These are phyloP conservation scores for Calonectria pseudoturangicola DNA, from an alignment of 2,329 filamentous ascomycete genomes.

Conservation along the genomic window DNA sequence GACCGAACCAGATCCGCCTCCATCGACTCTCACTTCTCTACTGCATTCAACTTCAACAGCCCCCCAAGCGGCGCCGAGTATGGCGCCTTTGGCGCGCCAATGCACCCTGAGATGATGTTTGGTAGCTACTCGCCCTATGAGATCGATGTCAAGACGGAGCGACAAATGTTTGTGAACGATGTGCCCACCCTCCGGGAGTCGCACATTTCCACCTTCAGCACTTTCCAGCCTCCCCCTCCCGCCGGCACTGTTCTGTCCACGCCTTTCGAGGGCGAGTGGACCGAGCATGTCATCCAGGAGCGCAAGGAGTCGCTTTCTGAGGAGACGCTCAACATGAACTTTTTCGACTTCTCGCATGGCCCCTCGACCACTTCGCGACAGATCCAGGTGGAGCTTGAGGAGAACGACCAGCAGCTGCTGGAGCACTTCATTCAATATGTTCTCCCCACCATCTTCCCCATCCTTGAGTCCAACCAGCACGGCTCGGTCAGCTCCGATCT, in stretches of 20 bases:
- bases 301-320: conserved; percentile 79
- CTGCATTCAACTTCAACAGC: conserved; percentile 83
- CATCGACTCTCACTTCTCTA: conserved; percentile 86
- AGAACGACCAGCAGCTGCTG: conserved; percentile 89
- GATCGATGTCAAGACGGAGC: conserved; percentile 96
- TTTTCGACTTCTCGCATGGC: conserved; percentile 87
- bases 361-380: conserved; percentile 78
- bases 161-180: conserved; percentile 95
- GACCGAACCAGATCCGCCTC: conserved; percentile 85
- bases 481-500: conserved; percentile 87
- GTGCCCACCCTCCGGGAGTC: conserved; percentile 90
- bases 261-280: conserved; percentile 79
- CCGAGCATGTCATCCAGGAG: conserved; percentile 59
- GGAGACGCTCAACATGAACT: conserved; percentile 82
- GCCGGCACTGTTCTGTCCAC: conserved; percentile 80
- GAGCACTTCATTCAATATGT: conserved; percentile 95
- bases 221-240: conserved; percentile 87
- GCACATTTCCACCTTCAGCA: conserved; percentile 93
- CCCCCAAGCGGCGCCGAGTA: conserved; percentile 72
- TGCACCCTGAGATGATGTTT: conserved; percentile 77
- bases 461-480: conserved; percentile 92
- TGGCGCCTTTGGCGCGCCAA: conserved; percentile 77
- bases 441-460: conserved; percentile 91
- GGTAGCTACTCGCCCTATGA: conserved; percentile 86
- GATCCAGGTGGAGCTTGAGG: conserved; percentile 87